Evolutionary conservation across 371 early-diverging fungal genomes (phyloP), one percentile per base, ranked within the genome.

Genomic region (Haplosporangium sp.): DNA sequence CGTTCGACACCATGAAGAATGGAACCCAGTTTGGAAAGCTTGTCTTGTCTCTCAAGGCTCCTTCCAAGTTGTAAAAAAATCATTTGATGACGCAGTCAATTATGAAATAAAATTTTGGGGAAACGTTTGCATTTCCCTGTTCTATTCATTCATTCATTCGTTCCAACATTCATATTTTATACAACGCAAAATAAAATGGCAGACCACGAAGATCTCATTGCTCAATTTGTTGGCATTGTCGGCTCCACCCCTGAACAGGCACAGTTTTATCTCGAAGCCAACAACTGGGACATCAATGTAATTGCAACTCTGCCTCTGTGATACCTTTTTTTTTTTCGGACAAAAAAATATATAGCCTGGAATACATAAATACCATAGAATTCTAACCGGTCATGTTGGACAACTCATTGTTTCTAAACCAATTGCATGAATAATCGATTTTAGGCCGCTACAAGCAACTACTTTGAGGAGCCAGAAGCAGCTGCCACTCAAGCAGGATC

Each of bases 281-380:
- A 86, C 78, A 88, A 91, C 67, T 93, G 95, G 93, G 88, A 94
- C 81, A 69, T 95, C 48, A 84, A 92, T 72, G 94, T 92, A 84
- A 60, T 52, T 44, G 45, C 45, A 45, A 47, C 35, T 42, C 5
- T 4, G 39, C 34, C 9, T 15, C 40, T 9, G 40, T 15, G 11
- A 34, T 37, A 10, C 45, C 45, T 15, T 27, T 27, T 27, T 27
- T 27, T 27, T 27, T 27, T 27, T 27, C 27, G 27, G 27, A 27
- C 27, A 27, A 27, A 27, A 27, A 27, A 27, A 27, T 27, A 27
- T 27, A 27, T 27, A 27, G 27, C 27, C 27, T 27, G 27, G 27
- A 27, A 27, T 27, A 27, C 27, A 27, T 27, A 1, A 27, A 27
- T 27, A 27, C 1, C 27, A 27, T 27, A 27, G 27, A 27, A 27